Conservation (phyloP, 192 early-diverging fungal species). For the Coemansia sp. region DNA sequence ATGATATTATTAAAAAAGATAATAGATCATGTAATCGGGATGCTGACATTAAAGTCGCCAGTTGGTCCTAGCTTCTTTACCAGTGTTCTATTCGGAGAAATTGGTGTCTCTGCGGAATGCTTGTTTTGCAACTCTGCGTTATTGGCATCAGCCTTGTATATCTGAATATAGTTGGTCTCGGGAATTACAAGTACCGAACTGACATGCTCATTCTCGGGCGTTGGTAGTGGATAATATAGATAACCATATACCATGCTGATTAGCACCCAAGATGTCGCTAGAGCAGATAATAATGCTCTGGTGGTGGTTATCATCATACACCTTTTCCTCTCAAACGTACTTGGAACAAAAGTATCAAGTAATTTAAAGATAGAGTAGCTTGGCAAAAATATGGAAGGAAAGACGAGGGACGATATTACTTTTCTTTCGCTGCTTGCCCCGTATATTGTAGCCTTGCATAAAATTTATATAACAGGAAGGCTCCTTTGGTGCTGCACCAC, state of each 20-base stretch:
- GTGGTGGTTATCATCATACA: background rate
- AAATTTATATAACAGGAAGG: background rate
- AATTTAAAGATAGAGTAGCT: background rate
- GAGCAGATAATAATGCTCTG: background rate
- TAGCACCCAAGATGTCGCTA: background rate
- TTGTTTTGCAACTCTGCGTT: background rate
- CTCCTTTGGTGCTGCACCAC: background rate
- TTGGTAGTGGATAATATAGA: constrained; percentile 1
- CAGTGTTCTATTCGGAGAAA: background rate
- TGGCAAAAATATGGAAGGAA: background rate
- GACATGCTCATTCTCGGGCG: background rate
- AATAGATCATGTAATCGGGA: constrained; percentile 7
- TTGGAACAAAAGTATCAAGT: constrained; percentile 2
- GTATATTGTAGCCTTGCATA: constrained; percentile 7
- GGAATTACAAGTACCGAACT: background rate
- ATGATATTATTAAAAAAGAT: background rate
- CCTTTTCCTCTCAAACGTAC: background rate
- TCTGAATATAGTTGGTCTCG: background rate
- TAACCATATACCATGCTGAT: background rate
- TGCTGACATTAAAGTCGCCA: constrained; percentile 6
- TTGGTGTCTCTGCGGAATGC: background rate
- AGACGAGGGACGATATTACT: background rate
- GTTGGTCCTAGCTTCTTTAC: background rate
- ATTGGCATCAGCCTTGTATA: background rate
- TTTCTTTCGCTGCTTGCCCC: background rate